Evolutionary conservation across 352 stramenopile species (phyloP), one percentile per base, ranked within the genome.

Genomic region (Hyaloperonospora arabidopsidis): DNA sequence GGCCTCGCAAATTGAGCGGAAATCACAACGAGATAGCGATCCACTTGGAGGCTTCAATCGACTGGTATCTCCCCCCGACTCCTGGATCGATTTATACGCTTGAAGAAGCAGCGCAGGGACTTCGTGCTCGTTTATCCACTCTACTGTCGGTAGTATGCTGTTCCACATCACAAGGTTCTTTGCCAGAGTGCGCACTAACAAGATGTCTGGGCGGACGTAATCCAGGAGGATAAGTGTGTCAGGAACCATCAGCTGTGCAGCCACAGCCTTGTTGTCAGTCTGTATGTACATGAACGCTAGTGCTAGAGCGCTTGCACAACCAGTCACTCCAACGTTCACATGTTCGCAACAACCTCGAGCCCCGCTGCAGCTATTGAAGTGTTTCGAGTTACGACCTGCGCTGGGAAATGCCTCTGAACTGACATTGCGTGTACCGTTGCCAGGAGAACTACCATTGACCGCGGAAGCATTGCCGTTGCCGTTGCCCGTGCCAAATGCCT

Each of bases 251-350:
- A 99, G 67, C 22, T 90, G 82, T 17, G 80, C 79, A 12, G 84
- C 78, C 45, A 96, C 79, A 2, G 72, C 76, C 29, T 81, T 79
- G 68, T 96, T 97, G 54, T 85, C 79, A 28, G 79, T 98, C 60
- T 95, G 87, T 54, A 98, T 87, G 65, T 98, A 98, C 76, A 98
- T 98, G 36, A 99, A 87, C 13, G 86, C 94, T 18, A 99, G 70
- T 8, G 95, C 95, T 45, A 99, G 57, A 5, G 89, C 96, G 40
- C 78, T 88, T 45, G 87, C 95, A 19, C 90, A 87, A 15, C 94
- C 89, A 29, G 97, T 99, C 2, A 99, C 84, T 36, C 97, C 89
- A 25, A 86, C 93, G 53, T 99, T 99, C 11, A 99, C 86, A 38
- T 93, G 87, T 38, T 97, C 89, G 4, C 81, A 60, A 49, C 72